Conservation (phyloP, 768 basidiomycete species). For the Calocybe cyanea region DNA sequence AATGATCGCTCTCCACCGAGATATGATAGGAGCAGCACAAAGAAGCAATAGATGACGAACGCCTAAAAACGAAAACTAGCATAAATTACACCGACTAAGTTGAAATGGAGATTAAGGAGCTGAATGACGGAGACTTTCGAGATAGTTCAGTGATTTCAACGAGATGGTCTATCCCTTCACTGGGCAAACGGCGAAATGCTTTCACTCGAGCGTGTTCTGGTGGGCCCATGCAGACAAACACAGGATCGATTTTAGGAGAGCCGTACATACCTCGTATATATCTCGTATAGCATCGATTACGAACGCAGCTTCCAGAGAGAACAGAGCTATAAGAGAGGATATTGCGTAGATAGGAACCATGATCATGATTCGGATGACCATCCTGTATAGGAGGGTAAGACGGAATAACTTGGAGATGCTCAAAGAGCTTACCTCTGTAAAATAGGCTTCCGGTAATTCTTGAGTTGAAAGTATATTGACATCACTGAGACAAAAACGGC, state of each 20-base stretch:
- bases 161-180: too few relatives aligned
- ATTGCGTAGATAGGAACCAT: slow-evolving; percentile 96
- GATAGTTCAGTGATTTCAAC: too few relatives aligned
- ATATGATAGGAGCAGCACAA: slow-evolving; percentile 75
- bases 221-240: too few relatives aligned
- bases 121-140: not conserved
- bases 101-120: not conserved
- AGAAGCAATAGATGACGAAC: slow-evolving; percentile 94
- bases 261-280: slow-evolving; percentile 79
- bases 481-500: slow-evolving; percentile 71
- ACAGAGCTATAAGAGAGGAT: slow-evolving; percentile 87
- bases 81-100: too few relatives aligned
- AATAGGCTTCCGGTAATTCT: slow-evolving; percentile 81
- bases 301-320: slow-evolving; percentile 93
- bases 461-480: slow-evolving; percentile 78
- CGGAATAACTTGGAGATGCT: not conserved
- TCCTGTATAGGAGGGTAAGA: slow-evolving; percentile 37
- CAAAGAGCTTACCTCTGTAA: slow-evolving; percentile 60
- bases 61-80: slow-evolving; percentile 47
- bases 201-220: too few relatives aligned
- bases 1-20: slow-evolving; percentile 93
- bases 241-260: too few relatives aligned
- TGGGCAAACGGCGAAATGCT: too few relatives aligned
- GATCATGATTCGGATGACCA: slow-evolving; percentile 93
- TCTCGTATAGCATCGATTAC: slow-evolving; percentile 94